These are phyloP conservation scores for Pichia deserticola DNA, from an alignment of 805 yeast genomes.

Conservation along the genomic window DNA sequence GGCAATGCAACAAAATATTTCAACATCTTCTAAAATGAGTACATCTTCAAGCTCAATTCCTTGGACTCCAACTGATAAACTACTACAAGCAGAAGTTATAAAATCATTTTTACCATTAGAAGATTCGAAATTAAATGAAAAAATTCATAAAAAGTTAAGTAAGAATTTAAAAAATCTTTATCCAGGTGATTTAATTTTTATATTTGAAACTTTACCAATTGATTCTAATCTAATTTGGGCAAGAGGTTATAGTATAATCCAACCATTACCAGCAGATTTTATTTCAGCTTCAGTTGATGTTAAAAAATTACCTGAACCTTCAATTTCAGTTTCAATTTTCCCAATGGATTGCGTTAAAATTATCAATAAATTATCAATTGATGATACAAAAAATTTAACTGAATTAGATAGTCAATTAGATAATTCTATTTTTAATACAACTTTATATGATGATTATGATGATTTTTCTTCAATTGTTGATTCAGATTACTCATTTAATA, in stretches of 20 bases:
- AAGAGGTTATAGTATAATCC: conserved; percentile 63
- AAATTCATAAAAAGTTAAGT: not conserved
- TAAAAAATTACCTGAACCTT: conserved; percentile 55
- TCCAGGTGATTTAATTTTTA: conserved; percentile 11
- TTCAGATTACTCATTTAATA: conserved; percentile 3
- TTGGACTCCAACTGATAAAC: conserved; percentile 6
- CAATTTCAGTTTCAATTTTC: conserved; percentile 47
- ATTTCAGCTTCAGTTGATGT: conserved; percentile 51
- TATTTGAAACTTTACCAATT: conserved; percentile 11
- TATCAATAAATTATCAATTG: conserved; percentile 29
- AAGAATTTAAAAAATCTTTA: conserved; percentile 8
- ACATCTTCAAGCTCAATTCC: not conserved
- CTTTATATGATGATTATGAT: conserved; percentile 10
- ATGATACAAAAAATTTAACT: not conserved
- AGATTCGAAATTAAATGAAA: not conserved
- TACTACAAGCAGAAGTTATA: conserved; percentile 5
- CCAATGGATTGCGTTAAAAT: conserved; percentile 51
- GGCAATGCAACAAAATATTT: not conserved
- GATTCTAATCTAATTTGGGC: conserved; percentile 54
- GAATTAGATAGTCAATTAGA: conserved; percentile 1
- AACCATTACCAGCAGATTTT: conserved; percentile 67
- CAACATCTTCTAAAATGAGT: not conserved
- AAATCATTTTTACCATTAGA: conserved; percentile 4
- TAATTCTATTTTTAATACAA: conserved; percentile 8
- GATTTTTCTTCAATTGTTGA: conserved; percentile 28